phyloP scores from a whole-genome alignment of 2,329 filamentous ascomycete genomes.

The Neurospora crassa region DNA sequence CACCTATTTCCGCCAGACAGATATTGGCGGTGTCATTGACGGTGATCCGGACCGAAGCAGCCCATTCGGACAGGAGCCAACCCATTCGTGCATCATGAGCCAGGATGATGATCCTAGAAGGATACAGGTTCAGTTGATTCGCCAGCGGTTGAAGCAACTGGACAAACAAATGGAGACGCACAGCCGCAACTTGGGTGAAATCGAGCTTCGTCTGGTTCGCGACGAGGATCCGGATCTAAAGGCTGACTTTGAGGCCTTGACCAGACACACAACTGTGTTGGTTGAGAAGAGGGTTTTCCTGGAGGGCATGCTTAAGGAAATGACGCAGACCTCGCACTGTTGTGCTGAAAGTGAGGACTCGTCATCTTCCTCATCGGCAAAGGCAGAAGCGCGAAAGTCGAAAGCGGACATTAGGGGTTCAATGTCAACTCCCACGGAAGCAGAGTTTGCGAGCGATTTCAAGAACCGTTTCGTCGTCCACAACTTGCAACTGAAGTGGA shows the following conservation, averaged over 20 bases:
- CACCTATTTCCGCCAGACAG: slow-evolving; percentile 95
- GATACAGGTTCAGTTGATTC: slow-evolving; percentile 79
- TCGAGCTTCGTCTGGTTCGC: slow-evolving; percentile 57
- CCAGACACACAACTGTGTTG: slow-evolving; percentile 44
- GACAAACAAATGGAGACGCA: slow-evolving; percentile 71
- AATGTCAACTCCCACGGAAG: slow-evolving; percentile 57
- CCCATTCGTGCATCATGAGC: slow-evolving; percentile 93
- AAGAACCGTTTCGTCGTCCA: slow-evolving; percentile 98
- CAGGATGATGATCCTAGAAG: slow-evolving; percentile 78
- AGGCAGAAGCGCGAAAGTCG: slow-evolving; percentile 9
- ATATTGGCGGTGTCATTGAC: slow-evolving; percentile 71
- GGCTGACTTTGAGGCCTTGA: slow-evolving; percentile 51
- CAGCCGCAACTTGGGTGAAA: slow-evolving; percentile 60
- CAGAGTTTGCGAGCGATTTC: slow-evolving; percentile 88
- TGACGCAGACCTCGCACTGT: slow-evolving; percentile 27
- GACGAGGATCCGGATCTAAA: slow-evolving; percentile 41
- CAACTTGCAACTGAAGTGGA: slow-evolving; percentile 97
- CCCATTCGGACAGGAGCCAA: slow-evolving; percentile 85
- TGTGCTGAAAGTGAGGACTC: slow-evolving; percentile 17
- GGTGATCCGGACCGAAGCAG: slow-evolving; percentile 78
- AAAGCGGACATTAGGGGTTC: slow-evolving; percentile 45
- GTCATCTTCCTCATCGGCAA: background rate
- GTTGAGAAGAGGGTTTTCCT: slow-evolving; percentile 49
- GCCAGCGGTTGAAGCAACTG: slow-evolving; percentile 68
- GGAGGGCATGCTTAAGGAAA: slow-evolving; percentile 46